Evolutionary conservation across 1,139 yeast genomes (phyloP), one percentile per base, ranked within the genome.

Genomic region (Fermentozyma sake): DNA sequence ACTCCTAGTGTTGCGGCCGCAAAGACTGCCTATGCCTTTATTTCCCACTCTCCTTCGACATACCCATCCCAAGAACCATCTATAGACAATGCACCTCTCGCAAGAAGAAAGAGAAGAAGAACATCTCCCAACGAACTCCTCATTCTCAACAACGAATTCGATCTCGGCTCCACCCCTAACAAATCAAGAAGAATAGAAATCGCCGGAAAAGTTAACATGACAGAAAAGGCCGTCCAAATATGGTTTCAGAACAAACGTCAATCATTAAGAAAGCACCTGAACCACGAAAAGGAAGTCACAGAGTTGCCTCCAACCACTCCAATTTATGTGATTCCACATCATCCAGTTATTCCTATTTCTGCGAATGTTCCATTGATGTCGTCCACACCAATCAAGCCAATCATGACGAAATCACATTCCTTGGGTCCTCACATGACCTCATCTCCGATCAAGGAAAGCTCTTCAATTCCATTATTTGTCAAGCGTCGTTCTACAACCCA

Each of bases 191-290:
- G 97, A 42, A 67, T 76, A 25, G 80, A 76, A 39, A 83, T 91
- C 41, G 95, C 96, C 10, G 56, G 61, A 18, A 74, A 68, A 39
- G 94, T 91, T 23, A 76, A 77, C 38, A 91, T 89, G 97, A 75
- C 91, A n/a, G 96, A 87, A 53, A 87, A 87, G 54, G 95, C 96
- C 2, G 95, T 91, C 16, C 97, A 91, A 59, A 86, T 91, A 39
- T 91, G 98, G 98, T 91, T 91, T 58, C 98, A 91, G 58, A 91
- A 91, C 58, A 83, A 79, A 54, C 77, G 98, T 55, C 98, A 91
- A 60, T 73, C 87, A 23, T 58, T 79, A 40, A 76, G 93, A 41
- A 79, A 76, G 44, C 72, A 61, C 38, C 48, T 52, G 33, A 52
- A 46, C 30, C 37, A 46, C 26, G 72, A 68, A 38, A 61, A 52